Evolutionary conservation across 345 rosid species (phyloP), one percentile per base, ranked within the genome.

Genomic region (Ailanthus altissimus): DNA sequence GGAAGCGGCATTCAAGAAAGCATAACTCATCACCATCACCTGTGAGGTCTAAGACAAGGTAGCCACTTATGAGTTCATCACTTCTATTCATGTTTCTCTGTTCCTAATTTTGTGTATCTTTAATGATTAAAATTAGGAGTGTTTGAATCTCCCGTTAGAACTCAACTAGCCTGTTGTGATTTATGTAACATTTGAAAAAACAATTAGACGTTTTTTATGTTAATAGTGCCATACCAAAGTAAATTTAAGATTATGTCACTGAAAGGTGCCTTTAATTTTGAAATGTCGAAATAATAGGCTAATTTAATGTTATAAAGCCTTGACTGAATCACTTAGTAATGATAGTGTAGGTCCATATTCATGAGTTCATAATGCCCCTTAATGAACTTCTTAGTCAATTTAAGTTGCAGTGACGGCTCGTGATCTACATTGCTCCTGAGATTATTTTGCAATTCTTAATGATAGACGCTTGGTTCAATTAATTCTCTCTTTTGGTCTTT

Each of bases 1-100:
- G 99, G 90, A 91, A 88, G 87, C 73, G 65, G 20, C 86, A 69
- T 59, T 86, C 97, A 59, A 88, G 90, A 79, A 89, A 86, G 79
- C 87, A 70, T 45, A 80, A 84, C 45, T 83, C 80, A 62, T 90
- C 97, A 63, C 97, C 97, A 78, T 97, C 97, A 57, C 91, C 98
- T 8, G 88, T 42, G 81, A 94, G 92, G 81, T 90, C 99, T 45
- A 89, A 87, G 65, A 91, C 86, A 86, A 94, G 99, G 99, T 97
- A 91, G 64, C 20, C n/a, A 66, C 67, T 51, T 81, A 71, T 77
- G 69, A 26, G 63, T 76, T 82, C 11, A 67, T 64, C 54, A 40
- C 51, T 46, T 59, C 21, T 70, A 5, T 45, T 78, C 38, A 20
- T 50, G 38, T 79, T 67, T 67, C 32, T n/a, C 64, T 70, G n/a